phyloP scores from a whole-genome alignment of 1,284 basidiomycete genomes.

The Apiotrichum mycotoxinovorans region DNA sequence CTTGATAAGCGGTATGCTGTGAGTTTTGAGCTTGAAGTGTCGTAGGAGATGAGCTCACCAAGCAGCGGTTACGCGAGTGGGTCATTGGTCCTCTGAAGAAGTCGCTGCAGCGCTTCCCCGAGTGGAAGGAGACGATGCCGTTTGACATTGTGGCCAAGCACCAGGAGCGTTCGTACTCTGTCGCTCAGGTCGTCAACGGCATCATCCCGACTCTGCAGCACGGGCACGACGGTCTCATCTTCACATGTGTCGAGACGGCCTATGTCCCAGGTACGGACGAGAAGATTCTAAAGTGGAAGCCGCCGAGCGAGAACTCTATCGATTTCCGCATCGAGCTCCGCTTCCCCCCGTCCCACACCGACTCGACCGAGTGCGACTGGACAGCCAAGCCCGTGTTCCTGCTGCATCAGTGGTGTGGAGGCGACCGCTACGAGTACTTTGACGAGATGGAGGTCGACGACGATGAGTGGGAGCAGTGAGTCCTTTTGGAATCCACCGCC shows the following conservation, averaged over 20 bases:
- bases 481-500: constrained; percentile 15
- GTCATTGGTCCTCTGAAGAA: constrained; percentile 76
- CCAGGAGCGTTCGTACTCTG: constrained; percentile 83
- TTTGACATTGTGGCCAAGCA: constrained; percentile 90
- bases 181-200: constrained; percentile 76
- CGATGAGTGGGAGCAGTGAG: constrained; percentile 87
- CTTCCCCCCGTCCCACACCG: constrained; percentile 66
- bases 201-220: constrained; percentile 88
- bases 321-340: constrained; percentile 93
- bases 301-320: constrained; percentile 94
- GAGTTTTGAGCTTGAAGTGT: constrained; percentile 37
- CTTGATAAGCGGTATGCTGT: constrained; percentile 89
- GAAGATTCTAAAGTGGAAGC: constrained; percentile 98
- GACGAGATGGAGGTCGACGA: constrained; percentile 84
- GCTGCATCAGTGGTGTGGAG: constrained; percentile 70
- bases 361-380: constrained; percentile 68
- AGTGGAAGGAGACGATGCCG: constrained; percentile 61
- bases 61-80: constrained; percentile 74
- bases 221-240: constrained; percentile 94
- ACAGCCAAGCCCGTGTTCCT: constrained; percentile 80
- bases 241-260: constrained; percentile 80
- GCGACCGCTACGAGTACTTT: constrained; percentile 70
- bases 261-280: constrained; percentile 87
- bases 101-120: constrained; percentile 63
- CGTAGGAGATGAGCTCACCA: background rate